Evolutionary conservation across 768 basidiomycete species (phyloP).

Genomic region (Russula ochroleuca): DNA sequence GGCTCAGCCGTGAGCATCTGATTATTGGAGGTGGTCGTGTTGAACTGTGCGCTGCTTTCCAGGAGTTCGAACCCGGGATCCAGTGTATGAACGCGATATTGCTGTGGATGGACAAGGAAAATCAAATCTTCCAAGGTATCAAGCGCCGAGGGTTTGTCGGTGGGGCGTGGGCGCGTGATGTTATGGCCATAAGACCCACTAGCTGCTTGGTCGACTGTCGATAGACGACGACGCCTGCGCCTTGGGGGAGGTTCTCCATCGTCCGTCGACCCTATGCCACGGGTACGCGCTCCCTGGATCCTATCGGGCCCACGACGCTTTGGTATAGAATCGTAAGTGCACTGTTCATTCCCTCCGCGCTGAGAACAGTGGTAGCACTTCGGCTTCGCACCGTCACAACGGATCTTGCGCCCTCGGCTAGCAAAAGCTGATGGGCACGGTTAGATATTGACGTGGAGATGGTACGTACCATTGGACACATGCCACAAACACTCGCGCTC

Average conservation of each 20-base stretch:
- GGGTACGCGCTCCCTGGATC: slow-evolving; percentile 72
- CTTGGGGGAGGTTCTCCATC: slow-evolving; percentile 29
- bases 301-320: slow-evolving; percentile 80
- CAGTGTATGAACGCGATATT: neutral
- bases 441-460: slow-evolving; percentile 13
- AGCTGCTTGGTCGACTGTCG: slow-evolving; percentile 7
- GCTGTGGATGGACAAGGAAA: neutral
- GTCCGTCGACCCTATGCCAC: slow-evolving; percentile 43
- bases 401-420: slow-evolving; percentile 74
- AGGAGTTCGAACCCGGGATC: neutral
- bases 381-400: slow-evolving; percentile 79
- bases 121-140: neutral
- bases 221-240: slow-evolving; percentile 27
- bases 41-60: neutral
- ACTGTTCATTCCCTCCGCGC: slow-evolving; percentile 42
- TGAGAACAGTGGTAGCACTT: slow-evolving; percentile 68
- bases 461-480: slow-evolving; percentile 66
- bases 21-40: neutral
- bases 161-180: neutral
- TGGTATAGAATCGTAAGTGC: slow-evolving; percentile 64
- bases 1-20: neutral
- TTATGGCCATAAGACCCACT: slow-evolving; percentile 7
- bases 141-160: neutral
- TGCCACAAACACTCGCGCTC: slow-evolving; percentile 72
- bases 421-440: slow-evolving; percentile 1